Base-by-base conservation (phyloP, 169 alveolate genomes). In the Plasmodium adleri region DNA sequence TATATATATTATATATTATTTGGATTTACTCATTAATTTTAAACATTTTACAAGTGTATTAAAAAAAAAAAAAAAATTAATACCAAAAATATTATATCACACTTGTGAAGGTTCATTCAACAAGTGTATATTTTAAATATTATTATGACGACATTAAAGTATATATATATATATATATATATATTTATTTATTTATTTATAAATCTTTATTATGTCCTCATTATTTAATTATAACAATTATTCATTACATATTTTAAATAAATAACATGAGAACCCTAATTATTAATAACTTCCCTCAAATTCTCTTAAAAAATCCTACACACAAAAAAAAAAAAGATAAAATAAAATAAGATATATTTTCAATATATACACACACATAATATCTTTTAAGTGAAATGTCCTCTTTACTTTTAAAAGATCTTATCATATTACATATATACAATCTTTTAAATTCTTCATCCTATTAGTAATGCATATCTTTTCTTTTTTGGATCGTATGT, bases 401-500 rank as follows among this genome's bases (percentile, higher is more conserved):
- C 47, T 39, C 47, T 49, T 70, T 70, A 70, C 56, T 39, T 22
- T 17, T 56, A 22, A n/a, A 45, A 72, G 9, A 13, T 68, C 17
- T 64, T 76, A 12, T 56, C 24, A 50, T 24, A 49, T 64, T 67
- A 78, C 89, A 66, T 78, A 64, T 78, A 78, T 78, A 49, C 78
- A 78, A 78, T 78, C 78, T 22, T 78, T 78, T 43, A 78, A 70
- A 58, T 78, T 78, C 47, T 78, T 78, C 52, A 78, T 78, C 54
- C 89, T 66, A 45, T 78, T 78, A 7, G 66, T 70, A 47, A 78
- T 28, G 28, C 89, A 78, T 15, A 78, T 78, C 26, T 78, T 78
- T 56, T 78, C 89, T 70, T 78, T 78, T 43, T 78, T 78, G 47
- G 89, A 64, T 78, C 54, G 26, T 78, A 78, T 78, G 28, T 78